A percentile compares a stretch with the other conserved stretches of the same genome.
phyloP scores from a whole-genome alignment of 768 basidiomycete genomes.

The Tricholoma hemisulphureum region DNA sequence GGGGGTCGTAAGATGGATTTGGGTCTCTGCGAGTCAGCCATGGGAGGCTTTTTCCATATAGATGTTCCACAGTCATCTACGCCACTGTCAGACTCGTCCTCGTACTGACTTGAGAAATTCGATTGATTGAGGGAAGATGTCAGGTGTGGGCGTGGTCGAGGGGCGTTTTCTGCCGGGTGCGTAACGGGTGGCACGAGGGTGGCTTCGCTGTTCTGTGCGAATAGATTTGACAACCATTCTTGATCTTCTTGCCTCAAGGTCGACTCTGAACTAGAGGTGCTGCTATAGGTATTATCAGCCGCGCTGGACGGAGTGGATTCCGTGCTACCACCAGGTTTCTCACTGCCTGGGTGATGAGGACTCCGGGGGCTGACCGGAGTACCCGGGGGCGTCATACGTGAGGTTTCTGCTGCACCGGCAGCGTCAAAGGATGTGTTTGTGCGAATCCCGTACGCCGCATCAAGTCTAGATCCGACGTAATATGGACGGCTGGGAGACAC shows the following conservation, averaged over 20 bases:
- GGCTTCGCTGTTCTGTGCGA: slow-evolving; percentile 22
- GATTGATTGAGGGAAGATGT: slow-evolving; percentile 18
- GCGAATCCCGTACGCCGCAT: slow-evolving; percentile 30
- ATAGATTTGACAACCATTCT: slow-evolving; percentile 20
- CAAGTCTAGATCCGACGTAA: slow-evolving; percentile 31
- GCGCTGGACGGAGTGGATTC: slow-evolving; percentile 28
- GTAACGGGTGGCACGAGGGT: slow-evolving; percentile 20
- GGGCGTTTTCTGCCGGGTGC: background rate
- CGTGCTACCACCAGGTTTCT: slow-evolving; percentile 24
- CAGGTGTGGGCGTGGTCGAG: slow-evolving; percentile 19
- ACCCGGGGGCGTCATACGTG: slow-evolving; percentile 50
- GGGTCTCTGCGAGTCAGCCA: slow-evolving; percentile 23
- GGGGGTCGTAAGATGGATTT: slow-evolving; percentile 39
- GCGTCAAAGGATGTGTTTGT: slow-evolving; percentile 36
- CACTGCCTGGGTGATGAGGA: slow-evolving; percentile 37
- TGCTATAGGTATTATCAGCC: slow-evolving; percentile 16
- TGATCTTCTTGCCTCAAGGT: slow-evolving; percentile 34
- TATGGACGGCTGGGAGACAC: slow-evolving; percentile 36
- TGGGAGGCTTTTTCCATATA: slow-evolving; percentile 45
- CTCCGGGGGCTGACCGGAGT: slow-evolving; percentile 60
- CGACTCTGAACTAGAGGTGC: slow-evolving; percentile 21
- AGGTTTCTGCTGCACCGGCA: slow-evolving; percentile 42
- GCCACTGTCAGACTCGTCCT: slow-evolving; percentile 52
- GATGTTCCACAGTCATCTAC: slow-evolving; percentile 40
- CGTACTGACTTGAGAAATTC: slow-evolving; percentile 18